Evolutionary conservation across 2,329 filamentous ascomycete genomes (phyloP), one percentile per base, ranked within the genome.

Genomic region (Ophiostoma australiae): DNA sequence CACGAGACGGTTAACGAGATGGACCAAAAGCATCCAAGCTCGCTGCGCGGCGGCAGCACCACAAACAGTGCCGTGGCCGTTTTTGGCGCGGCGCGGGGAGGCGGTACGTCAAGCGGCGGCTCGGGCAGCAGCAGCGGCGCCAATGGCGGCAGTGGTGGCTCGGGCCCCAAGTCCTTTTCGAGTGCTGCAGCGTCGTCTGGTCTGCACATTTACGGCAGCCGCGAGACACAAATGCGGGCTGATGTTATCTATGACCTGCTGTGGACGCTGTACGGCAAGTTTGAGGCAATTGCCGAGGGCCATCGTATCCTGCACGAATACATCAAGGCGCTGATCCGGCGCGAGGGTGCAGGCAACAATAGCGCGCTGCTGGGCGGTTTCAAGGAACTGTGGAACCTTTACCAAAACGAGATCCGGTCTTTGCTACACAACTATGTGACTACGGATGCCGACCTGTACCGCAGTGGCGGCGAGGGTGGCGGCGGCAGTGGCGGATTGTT

Each of bases 391-490:
- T 99, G 96, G 96, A 97, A 97, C 78, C 83, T 99, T 8, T 94
- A 97, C 77, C 95, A 99, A 78, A 98, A 96, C 80, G 95, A 99
- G 84, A 98, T 99, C 75, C 89, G 94, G 61, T 96, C 94, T 5
- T 83, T 99, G 17, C 83, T 99, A 71, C 95, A 98, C 80, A 97
- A 97, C 78, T 98, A 99, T 78, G 88, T 99, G 69, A 96, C 95
- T 0, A 96, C 93, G 1, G 93, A 97, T 78, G 93, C 91, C 35
- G 91, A 96, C 73, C 82, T 90, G 17, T 90, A 89, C 75, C 87
- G 84, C 1, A 76, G 79, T n/a, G 78, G 78, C 17, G 52, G 69
- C 58, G 55, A 23, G n/a, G 65, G 65, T 27, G 65, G 55, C 37
- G 58, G 69, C 17, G 11, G 35, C 48, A 44, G 66, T 8, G 35